phyloP scores from a whole-genome alignment of 2,329 filamentous ascomycete species.

The Trichophyton verrucosum region DNA sequence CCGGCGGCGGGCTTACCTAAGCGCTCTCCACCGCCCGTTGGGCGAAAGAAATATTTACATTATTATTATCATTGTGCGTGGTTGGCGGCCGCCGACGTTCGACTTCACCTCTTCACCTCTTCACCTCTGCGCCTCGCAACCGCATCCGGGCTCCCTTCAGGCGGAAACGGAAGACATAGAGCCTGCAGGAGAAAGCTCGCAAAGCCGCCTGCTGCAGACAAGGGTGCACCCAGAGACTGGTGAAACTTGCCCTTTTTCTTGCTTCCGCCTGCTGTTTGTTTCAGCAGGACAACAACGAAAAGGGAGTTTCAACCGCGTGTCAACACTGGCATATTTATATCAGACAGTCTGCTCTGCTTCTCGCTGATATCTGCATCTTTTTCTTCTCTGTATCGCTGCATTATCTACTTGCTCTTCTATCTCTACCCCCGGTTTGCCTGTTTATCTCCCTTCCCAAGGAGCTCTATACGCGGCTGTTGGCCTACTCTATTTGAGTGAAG shows the following conservation, averaged over 20 bases:
- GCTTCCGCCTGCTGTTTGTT: background rate
- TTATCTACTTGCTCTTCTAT: background rate
- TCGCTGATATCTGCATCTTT: background rate
- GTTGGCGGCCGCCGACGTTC: too few relatives aligned
- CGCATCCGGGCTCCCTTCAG: too few relatives aligned
- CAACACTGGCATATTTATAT: background rate
- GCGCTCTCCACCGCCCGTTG: too few relatives aligned
- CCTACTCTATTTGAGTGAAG: background rate
- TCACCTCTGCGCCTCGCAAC: too few relatives aligned
- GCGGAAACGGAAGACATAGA: background rate
- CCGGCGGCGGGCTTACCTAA: too few relatives aligned
- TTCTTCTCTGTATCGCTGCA: background rate
- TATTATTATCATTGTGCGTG: too few relatives aligned
- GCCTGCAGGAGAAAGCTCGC: background rate
- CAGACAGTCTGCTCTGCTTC: background rate
- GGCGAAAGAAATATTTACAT: too few relatives aligned
- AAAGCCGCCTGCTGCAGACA: background rate
- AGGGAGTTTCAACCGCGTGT: background rate
- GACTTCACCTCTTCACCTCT: too few relatives aligned
- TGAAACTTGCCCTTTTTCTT: too few relatives aligned
- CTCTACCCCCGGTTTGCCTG: background rate
- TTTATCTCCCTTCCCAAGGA: background rate
- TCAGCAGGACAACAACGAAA: background rate
- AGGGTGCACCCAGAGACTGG: too few relatives aligned
- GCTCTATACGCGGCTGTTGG: background rate